Percentiles rank a stretch among this genome's conserved stretches.
Evolutionary conservation across 345 rosid species (phyloP).

Genomic region (Stellera chamaejasme): DNA sequence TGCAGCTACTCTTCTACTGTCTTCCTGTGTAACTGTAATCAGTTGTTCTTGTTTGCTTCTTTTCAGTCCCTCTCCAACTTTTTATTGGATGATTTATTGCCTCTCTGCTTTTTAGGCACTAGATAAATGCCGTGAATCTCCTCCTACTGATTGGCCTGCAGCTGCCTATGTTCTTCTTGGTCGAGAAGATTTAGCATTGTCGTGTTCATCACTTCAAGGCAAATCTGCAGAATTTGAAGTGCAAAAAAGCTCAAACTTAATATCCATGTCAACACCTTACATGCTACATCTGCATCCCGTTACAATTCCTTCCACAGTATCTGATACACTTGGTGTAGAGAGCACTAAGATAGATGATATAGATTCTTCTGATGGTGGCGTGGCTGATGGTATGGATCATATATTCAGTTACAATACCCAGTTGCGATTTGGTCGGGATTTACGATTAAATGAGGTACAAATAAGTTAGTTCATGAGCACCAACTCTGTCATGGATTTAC

Average conservation of each 20-base stretch:
- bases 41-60: constrained; percentile 10
- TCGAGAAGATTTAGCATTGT: constrained; percentile 84
- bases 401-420: constrained; percentile 78
- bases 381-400: constrained; percentile 97
- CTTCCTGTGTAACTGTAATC: neutral
- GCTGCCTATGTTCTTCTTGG: constrained; percentile 91
- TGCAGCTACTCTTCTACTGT: too few species aligned
- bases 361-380: constrained; percentile 65
- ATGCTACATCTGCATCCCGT: constrained; percentile 95
- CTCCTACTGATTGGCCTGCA: constrained; percentile 94
- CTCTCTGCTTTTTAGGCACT: constrained; percentile 51
- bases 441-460: constrained; percentile 88
- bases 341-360: constrained; percentile 69
- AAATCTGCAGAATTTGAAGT: constrained; percentile 53
- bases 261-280: constrained; percentile 84
- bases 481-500: constrained; percentile 7
- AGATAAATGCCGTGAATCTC: constrained; percentile 88
- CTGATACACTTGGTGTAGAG: constrained; percentile 60
- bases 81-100: constrained; percentile 12
- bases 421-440: constrained; percentile 86
- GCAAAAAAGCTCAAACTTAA: constrained; percentile 45
- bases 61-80: neutral
- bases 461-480: constrained; percentile 4
- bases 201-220: constrained; percentile 36
- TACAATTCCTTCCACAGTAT: constrained; percentile 65